A percentile compares a stretch with the other conserved stretches of the same genome.
These are phyloP conservation scores for Syzygium oleosum DNA, from an alignment of 345 rosid species.

Conservation along the genomic window DNA sequence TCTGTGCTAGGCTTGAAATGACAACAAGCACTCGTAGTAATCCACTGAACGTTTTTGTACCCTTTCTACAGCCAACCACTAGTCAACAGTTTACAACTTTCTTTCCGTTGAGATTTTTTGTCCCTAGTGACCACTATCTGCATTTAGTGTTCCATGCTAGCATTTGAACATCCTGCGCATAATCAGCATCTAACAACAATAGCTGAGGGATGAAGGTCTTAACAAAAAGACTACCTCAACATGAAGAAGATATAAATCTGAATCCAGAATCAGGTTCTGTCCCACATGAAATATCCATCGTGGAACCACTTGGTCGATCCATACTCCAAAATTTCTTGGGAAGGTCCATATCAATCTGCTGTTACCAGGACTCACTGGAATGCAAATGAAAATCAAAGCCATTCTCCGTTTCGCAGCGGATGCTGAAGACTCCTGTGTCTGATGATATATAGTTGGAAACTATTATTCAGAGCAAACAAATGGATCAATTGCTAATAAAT, in stretches of 20 bases:
- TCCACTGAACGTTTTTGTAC: background rate
- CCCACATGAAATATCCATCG: constrained; percentile 83
- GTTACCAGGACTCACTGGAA: constrained; percentile 84
- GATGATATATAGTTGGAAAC: background rate
- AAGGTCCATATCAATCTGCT: constrained; percentile 85
- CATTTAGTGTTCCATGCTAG: background rate
- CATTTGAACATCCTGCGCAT: background rate
- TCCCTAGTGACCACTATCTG: background rate
- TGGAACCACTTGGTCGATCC: constrained; percentile 69
- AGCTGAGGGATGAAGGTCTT: background rate
- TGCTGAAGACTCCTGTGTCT: constrained; percentile 9
- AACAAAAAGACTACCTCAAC: constrained; percentile 39
- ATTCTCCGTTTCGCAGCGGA: constrained; percentile 8
- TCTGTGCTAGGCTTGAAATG: background rate
- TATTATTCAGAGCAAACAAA: background rate
- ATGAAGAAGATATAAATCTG: constrained; percentile 83
- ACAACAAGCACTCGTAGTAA: background rate
- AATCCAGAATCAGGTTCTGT: constrained; percentile 75
- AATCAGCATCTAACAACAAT: background rate
- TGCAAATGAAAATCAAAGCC: constrained; percentile 69
- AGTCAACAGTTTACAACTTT: background rate
- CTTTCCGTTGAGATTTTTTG: background rate
- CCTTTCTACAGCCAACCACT: background rate
- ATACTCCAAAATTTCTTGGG: constrained; percentile 59
- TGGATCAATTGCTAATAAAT: background rate